A percentile compares a stretch with the other conserved stretches of the same genome.
phyloP scores from a whole-genome alignment of 1,284 basidiomycete species.

The Gymnopus androsaceus region DNA sequence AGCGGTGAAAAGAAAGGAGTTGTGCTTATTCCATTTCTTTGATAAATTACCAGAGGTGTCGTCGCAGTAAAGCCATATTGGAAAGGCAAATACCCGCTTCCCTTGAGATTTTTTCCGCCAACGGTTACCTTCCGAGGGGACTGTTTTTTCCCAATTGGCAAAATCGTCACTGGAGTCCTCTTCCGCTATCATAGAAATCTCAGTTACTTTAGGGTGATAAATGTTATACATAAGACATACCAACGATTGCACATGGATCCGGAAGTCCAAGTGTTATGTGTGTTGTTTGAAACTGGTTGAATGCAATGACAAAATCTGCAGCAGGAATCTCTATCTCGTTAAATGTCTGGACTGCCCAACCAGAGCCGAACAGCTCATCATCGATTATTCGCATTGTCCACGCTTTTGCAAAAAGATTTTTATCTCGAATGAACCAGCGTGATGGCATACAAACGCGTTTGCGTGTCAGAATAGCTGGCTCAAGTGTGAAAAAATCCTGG shows the following conservation, averaged over 20 bases:
- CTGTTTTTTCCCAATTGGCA: not conserved
- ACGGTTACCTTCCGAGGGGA: slow-evolving; percentile 9
- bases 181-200: not conserved
- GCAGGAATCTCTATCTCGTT: not conserved
- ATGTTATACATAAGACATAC: not conserved
- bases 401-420: not conserved
- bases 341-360: not conserved
- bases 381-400: not conserved
- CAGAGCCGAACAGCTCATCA: slow-evolving; percentile 18
- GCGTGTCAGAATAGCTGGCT: not conserved
- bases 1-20: slow-evolving; percentile 28
- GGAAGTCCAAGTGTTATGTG: not conserved
- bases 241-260: not conserved
- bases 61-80: slow-evolving; percentile 41
- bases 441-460: not conserved
- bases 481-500: not conserved
- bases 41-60: slow-evolving; percentile 43
- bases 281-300: not conserved
- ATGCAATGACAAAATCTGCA: not conserved
- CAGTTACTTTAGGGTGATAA: not conserved
- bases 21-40: slow-evolving; percentile 48
- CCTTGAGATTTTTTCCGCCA: slow-evolving; percentile 17
- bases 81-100: slow-evolving; percentile 18
- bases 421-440: not conserved
- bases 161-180: not conserved